phyloP scores from a whole-genome alignment of 306 rosid genomes.

The Canavalia ensiformis region DNA sequence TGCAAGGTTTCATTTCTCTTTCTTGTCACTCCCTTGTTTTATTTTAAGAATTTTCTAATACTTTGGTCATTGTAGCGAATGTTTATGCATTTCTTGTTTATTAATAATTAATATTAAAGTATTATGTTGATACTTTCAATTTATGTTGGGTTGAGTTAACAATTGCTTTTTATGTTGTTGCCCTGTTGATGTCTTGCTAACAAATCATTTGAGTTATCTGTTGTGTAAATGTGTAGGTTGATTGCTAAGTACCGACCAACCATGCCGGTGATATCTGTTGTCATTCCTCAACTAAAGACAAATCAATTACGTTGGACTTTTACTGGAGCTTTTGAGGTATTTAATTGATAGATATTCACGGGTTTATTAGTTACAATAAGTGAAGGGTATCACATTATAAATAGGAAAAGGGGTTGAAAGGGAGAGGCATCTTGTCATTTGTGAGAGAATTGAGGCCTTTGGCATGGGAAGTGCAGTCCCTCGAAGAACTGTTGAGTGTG shows the following conservation, averaged over 20 bases:
- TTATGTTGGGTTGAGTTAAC: slow-evolving; percentile 6
- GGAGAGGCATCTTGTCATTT: too few species aligned
- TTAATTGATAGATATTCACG: not conserved
- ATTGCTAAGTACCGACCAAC: slow-evolving; percentile 87
- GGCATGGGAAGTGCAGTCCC: too few species aligned
- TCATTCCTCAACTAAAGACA: slow-evolving; percentile 80
- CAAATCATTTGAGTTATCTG: not conserved
- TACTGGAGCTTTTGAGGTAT: slow-evolving; percentile 91
- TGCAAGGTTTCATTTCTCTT: slow-evolving; percentile 68
- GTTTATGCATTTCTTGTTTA: slow-evolving; percentile 28
- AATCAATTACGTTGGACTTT: slow-evolving; percentile 89
- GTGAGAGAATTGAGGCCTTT: too few species aligned
- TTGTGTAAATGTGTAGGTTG: slow-evolving; percentile 55
- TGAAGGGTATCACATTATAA: too few species aligned
- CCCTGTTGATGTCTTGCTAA: not conserved
- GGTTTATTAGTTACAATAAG: too few species aligned
- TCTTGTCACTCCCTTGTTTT: slow-evolving; percentile 25
- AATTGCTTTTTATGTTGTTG: slow-evolving; percentile 8
- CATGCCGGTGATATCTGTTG: slow-evolving; percentile 87
- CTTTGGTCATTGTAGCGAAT: slow-evolving; percentile 4
- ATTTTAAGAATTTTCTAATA: slow-evolving; percentile 21
- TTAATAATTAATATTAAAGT: slow-evolving; percentile 5
- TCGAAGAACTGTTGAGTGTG: too few species aligned
- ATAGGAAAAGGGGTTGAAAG: too few species aligned
- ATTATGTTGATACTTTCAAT: not conserved